These are phyloP conservation scores for Scedosporium aurantiacum DNA, from an alignment of 2,329 filamentous ascomycete species.

Conservation along the genomic window DNA sequence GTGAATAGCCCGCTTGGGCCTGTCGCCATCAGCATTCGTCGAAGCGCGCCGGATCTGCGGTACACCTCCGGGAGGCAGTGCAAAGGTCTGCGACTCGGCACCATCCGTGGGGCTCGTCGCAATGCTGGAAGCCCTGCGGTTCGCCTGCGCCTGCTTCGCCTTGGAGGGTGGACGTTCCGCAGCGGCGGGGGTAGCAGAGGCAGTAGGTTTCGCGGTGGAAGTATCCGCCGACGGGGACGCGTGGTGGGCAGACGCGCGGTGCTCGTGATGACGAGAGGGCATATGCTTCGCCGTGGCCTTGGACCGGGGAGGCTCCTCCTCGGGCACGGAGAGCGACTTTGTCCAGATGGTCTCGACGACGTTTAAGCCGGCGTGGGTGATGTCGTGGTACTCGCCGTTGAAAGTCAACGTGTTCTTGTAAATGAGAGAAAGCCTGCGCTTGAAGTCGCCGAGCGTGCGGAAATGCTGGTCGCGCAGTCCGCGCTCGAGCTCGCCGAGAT, in stretches of 20 bases:
- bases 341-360: conserved; percentile 46
- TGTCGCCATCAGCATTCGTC: conserved; percentile 59
- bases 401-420: conserved; percentile 69
- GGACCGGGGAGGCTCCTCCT: conserved; percentile 46
- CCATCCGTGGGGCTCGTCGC: conserved; percentile 32
- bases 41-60: conserved; percentile 81
- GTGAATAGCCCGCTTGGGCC: conserved; percentile 89
- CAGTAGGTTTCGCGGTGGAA: not conserved
- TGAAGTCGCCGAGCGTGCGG: conserved; percentile 57
- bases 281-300: conserved; percentile 38
- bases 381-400: conserved; percentile 68
- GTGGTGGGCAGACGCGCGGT: conserved; percentile 22
- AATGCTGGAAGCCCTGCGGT: conserved; percentile 5
- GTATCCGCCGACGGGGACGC: conserved; percentile 5
- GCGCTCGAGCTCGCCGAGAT: conserved; percentile 70
- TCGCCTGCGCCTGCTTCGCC: conserved; percentile 14
- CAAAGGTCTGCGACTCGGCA: conserved; percentile 48
- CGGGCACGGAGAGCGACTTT: conserved; percentile 31
- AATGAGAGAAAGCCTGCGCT: conserved; percentile 65
- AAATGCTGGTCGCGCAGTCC: conserved; percentile 65
- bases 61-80: conserved; percentile 64
- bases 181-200: conserved; percentile 9
- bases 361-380: conserved; percentile 46
- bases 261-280: conserved; percentile 33
- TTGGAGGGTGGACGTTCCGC: conserved; percentile 24